Conservation (phyloP, 495 filamentous ascomycete genomes). For the Trichoderma orchidacearum region DNA sequence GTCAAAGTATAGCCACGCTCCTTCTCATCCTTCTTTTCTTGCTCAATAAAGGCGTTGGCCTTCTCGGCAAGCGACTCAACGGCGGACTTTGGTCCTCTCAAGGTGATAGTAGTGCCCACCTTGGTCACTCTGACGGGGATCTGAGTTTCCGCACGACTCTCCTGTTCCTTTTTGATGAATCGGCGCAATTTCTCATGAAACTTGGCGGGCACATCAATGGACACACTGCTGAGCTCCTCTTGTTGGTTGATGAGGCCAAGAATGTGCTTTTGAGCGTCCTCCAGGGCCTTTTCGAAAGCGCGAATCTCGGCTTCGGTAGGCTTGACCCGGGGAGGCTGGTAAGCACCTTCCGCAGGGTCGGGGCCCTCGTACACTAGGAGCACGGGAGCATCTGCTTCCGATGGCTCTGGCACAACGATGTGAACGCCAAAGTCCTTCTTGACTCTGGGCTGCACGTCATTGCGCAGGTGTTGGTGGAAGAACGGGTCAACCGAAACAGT, state of each 20-base stretch:
- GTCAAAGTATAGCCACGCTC: slow-evolving; percentile 72
- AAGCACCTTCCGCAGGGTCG: slow-evolving; percentile 36
- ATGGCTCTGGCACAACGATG: slow-evolving; percentile 55
- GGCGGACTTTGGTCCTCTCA: slow-evolving; percentile 61
- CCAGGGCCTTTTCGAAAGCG: slow-evolving; percentile 53
- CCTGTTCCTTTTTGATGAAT: slow-evolving; percentile 66
- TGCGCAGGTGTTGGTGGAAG: slow-evolving; percentile 65
- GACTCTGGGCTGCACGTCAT: slow-evolving; percentile 46
- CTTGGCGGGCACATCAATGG: slow-evolving; percentile 62
- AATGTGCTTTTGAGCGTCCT: slow-evolving; percentile 61
- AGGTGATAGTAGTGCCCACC: slow-evolving; percentile 40
- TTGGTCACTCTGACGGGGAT: slow-evolving; percentile 60
- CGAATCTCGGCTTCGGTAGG: slow-evolving; percentile 45
- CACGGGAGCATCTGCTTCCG: slow-evolving; percentile 46
- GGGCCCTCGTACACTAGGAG: slow-evolving; percentile 76
- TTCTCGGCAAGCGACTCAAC: slow-evolving; percentile 59
- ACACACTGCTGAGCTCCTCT: slow-evolving; percentile 47
- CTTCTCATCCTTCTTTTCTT: slow-evolving; percentile 75
- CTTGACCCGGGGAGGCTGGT: slow-evolving; percentile 47
- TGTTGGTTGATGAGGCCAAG: slow-evolving; percentile 56
- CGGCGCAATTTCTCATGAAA: slow-evolving; percentile 62
- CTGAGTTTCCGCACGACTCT: slow-evolving; percentile 44
- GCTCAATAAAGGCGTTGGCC: slow-evolving; percentile 60
- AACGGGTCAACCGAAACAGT: slow-evolving; percentile 69
- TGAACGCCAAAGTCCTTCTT: slow-evolving; percentile 67